phyloP scores from a whole-genome alignment of 2,329 filamentous ascomycete genomes.

The Sordariomycetes sp. region DNA sequence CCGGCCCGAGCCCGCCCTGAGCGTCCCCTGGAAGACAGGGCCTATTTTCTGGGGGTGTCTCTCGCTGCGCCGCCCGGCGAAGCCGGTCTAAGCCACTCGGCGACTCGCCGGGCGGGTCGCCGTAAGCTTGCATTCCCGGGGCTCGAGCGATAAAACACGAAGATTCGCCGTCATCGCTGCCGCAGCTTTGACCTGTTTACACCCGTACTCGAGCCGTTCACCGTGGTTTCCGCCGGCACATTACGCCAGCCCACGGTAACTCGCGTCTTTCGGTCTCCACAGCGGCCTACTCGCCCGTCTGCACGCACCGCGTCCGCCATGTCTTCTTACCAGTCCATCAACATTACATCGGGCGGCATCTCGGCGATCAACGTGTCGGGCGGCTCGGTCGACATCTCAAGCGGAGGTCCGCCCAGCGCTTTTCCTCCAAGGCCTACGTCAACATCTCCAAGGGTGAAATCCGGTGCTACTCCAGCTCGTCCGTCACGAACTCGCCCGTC shows the following conservation, averaged over 20 bases:
- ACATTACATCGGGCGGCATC: not conserved
- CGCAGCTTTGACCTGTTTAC: not conserved
- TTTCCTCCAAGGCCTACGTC: not conserved
- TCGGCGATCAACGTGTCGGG: not conserved
- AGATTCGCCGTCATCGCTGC: no score
- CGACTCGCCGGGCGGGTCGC: not conserved
- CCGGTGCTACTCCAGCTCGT: not conserved
- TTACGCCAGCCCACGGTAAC: no score
- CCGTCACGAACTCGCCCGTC: not conserved
- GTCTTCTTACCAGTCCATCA: not conserved
- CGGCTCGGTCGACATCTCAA: not conserved
- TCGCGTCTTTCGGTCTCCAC: not conserved
- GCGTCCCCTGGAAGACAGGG: not conserved
- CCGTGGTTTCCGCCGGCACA: no score
- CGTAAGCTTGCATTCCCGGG: not conserved
- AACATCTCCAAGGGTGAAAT: not conserved
- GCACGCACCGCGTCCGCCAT: not conserved
- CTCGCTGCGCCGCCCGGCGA: not conserved
- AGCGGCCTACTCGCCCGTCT: not conserved
- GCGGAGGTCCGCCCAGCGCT: not conserved
- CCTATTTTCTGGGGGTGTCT: not conserved
- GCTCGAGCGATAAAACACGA: not conserved
- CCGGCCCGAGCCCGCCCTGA: not conserved
- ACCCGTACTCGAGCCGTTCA: no score
- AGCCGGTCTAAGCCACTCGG: not conserved